phyloP scores from a whole-genome alignment of 164 flowering plant genomes.

The Vitis amurensis region DNA sequence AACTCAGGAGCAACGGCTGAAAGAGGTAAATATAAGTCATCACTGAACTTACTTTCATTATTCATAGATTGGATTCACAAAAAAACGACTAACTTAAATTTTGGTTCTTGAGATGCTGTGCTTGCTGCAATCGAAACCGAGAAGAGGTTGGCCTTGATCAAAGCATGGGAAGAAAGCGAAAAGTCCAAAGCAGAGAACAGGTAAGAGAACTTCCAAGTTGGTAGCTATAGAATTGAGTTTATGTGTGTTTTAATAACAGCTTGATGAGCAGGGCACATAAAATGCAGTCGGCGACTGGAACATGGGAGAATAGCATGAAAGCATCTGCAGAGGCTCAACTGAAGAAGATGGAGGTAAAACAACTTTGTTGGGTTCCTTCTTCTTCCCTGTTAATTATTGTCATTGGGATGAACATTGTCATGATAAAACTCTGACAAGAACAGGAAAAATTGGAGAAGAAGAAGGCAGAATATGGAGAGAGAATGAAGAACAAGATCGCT shows the following conservation, averaged over 20 bases:
- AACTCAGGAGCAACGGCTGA: conserved; percentile 1
- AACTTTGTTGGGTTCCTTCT: neutral
- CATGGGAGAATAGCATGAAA: conserved; percentile 60
- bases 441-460: conserved; percentile 34
- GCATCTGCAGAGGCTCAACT: conserved; percentile 51
- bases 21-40: conserved; percentile 7
- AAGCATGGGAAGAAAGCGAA: conserved; percentile 69
- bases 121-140: conserved; percentile 44
- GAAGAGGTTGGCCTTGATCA: conserved; percentile 44
- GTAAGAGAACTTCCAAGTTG: conserved; percentile 22
- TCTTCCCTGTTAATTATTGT: neutral
- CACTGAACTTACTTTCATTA: neutral
- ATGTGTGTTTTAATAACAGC: neutral
- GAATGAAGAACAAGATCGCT: conserved; percentile 34
- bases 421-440: neutral
- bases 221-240: no score
- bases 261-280: conserved; percentile 44
- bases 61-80: neutral
- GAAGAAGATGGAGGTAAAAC: conserved; percentile 51
- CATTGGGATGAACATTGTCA: neutral
- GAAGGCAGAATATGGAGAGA: conserved; percentile 38
- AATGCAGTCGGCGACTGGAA: conserved; percentile 30
- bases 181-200: conserved; percentile 54
- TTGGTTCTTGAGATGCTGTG: conserved; percentile 31
- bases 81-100: neutral